A percentile compares a stretch with the other conserved stretches of the same genome.
These are phyloP conservation scores for Lecanicillium sp. DNA, from an alignment of 2,329 filamentous ascomycete species.

Conservation along the genomic window DNA sequence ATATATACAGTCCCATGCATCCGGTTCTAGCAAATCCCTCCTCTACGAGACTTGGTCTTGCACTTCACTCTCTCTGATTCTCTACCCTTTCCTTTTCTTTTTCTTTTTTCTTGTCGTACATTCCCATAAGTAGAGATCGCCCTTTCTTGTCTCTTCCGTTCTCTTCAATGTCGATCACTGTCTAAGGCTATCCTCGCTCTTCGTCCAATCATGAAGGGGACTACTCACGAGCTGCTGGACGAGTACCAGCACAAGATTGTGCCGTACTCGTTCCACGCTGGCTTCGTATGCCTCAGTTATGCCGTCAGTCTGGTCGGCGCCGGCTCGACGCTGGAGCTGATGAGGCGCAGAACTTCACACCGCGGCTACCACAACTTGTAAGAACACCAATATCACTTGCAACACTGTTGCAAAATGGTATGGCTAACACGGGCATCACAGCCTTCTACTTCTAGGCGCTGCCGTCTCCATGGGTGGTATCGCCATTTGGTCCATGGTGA, in stretches of 20 bases:
- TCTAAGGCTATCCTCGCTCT: too few species aligned
- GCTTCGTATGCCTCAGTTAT: conserved; percentile 65
- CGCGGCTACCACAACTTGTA: conserved; percentile 65
- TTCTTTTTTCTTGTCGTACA: background rate
- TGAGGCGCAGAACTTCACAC: conserved; percentile 66
- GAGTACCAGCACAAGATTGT: conserved; percentile 38
- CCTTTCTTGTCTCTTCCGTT: background rate
- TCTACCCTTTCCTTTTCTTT: background rate
- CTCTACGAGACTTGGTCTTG: too few species aligned
- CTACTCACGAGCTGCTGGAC: conserved; percentile 22
- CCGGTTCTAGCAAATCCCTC: too few species aligned
- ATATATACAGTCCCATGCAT: too few species aligned
- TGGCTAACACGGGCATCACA: conserved; percentile 19
- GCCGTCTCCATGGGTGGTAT: conserved; percentile 68
- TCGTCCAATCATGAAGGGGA: background rate
- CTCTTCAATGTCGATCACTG: too few species aligned
- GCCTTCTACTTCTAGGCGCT: conserved; percentile 55
- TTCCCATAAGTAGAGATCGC: background rate
- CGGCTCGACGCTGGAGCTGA: conserved; percentile 70
- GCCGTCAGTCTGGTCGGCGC: conserved; percentile 72
- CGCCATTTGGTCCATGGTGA: conserved; percentile 64
- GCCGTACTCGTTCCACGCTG: conserved; percentile 42
- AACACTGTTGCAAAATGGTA: background rate
- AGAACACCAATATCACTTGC: conserved; percentile 12
- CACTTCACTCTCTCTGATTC: too few species aligned